Percentiles rank a stretch among this genome's conserved stretches.
Conservation (phyloP, 163 green algal genomes). For the Chlamydomonas reinhardtii region DNA sequence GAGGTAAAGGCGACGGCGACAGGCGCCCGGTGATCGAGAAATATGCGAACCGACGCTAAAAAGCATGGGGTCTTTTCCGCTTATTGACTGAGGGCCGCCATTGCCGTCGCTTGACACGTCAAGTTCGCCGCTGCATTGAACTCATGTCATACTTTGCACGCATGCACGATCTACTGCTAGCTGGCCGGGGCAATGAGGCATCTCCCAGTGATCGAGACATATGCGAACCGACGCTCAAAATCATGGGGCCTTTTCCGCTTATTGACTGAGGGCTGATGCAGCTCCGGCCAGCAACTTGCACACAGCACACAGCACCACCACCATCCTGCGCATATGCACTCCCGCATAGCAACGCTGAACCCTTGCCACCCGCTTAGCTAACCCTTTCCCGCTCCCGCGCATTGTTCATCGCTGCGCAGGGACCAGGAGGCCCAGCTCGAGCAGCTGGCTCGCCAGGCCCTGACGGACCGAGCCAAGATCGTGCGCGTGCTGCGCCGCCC, state of each 20-base stretch:
- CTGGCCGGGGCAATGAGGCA: neutral
- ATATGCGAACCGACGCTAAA: slow-evolving; percentile 17
- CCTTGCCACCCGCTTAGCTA: no score
- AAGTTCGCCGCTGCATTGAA: no score
- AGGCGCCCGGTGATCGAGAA: slow-evolving; percentile 22
- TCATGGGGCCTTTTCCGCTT: slow-evolving; percentile 42
- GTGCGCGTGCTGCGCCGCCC: slow-evolving; percentile 63
- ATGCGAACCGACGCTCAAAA: slow-evolving; percentile 23
- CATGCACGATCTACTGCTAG: neutral
- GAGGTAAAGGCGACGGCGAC: neutral
- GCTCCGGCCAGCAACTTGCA: no score
- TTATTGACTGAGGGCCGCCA: slow-evolving; percentile 43
- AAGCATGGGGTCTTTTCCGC: slow-evolving; percentile 37
- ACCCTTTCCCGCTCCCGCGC: no score
- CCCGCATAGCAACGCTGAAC: no score
- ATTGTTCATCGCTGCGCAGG: slow-evolving; percentile 37
- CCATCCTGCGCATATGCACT: no score
- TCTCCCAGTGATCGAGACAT: slow-evolving; percentile 21
- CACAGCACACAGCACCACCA: no score
- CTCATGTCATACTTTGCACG: neutral
- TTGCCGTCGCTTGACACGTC: no score
- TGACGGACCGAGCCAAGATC: slow-evolving; percentile 62
- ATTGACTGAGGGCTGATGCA: slow-evolving; percentile 39
- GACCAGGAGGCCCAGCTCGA: slow-evolving; percentile 64
- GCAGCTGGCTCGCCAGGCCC: slow-evolving; percentile 60